Conservation (phyloP, 495 filamentous ascomycete species). For the Pseudomonodictys pantanalensis region DNA sequence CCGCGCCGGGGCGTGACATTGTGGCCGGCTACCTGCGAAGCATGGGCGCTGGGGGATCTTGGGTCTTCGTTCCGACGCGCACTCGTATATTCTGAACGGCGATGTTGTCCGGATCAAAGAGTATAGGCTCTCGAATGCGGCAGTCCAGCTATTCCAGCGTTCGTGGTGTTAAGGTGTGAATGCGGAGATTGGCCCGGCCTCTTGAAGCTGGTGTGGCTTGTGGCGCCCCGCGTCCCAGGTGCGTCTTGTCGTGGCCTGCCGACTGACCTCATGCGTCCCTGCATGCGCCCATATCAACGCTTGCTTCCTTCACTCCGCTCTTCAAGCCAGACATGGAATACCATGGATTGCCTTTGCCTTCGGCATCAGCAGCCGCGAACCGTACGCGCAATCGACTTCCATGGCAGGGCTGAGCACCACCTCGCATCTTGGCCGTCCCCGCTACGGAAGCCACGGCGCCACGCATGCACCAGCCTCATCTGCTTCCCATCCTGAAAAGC, state of each 20-base stretch:
- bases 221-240: slow-evolving; percentile 10
- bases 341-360: neutral
- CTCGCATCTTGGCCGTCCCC: neutral
- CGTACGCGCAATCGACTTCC: slow-evolving; percentile 23
- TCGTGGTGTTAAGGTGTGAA: neutral
- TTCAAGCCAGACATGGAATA: too few relatives aligned
- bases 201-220: slow-evolving; percentile 16
- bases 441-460: neutral
- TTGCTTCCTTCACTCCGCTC: neutral
- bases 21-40: slow-evolving; percentile 8
- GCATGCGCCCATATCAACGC: neutral
- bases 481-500: neutral
- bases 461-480: slow-evolving; percentile 12
- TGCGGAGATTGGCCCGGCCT: neutral
- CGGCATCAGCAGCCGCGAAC: slow-evolving; percentile 6
- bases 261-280: neutral
- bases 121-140: neutral
- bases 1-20: slow-evolving; percentile 32
- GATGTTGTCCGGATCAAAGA: neutral
- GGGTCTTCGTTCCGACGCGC: too few relatives aligned
- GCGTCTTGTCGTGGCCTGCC: neutral
- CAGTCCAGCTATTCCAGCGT: neutral
- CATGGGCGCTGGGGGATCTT: slow-evolving; percentile 9
- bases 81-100: too few relatives aligned
- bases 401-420: slow-evolving; percentile 5